Base-by-base conservation (phyloP, 495 filamentous ascomycete species). In the Glonium stellatum region DNA sequence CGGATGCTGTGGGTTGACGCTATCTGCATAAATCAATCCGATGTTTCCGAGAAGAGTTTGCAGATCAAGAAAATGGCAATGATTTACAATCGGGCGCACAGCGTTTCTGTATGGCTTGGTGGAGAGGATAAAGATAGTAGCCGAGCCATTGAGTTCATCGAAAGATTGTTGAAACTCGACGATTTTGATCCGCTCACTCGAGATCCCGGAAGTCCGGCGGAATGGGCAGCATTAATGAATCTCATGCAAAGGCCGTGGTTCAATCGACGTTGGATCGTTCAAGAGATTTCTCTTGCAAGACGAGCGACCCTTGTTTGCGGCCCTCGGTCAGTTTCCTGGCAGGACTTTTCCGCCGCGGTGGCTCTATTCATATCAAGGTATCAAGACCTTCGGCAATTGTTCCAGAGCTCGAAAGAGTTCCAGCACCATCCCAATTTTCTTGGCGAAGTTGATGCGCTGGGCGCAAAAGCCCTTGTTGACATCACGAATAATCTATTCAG, bases 191-290 rank as follows among this genome's bases (percentile, higher is more conserved):
- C 23, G 4, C 48, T 66, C 6, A 48, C 52, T 8, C 44, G 59
- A 15, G 54, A 62, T 54, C 25, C 59, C 13, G 42, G 42, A n/a
- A 49, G 54, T 4, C 25, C 54, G 6, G 34, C 19, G 1, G 44
- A 63, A 23, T 66, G 63, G 63, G 60, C 42, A 15, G 63, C 63
- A 6, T 53, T 66, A 15, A 37, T 57, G 13, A 62, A 52, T 23
- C 63, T 66, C 31, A 66, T 66, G 63, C 59, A 54, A 31, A n/a
- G 63, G 31, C 59, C 54, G 44, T 66, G 63, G 63, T 66, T 66
- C 55, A 66, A 55, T 31, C 59, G 63, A 15, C 41, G 63, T 18
- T 66, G 63, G 63, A 66, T 66, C n/a, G 51, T 66, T 22, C 63
- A 66, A 46, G 63, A 66, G 50, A 66, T 66, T 12, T 53, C 63